A percentile compares a stretch with the other conserved stretches of the same genome.
These are phyloP conservation scores for Lepidium didymum DNA, from an alignment of 345 rosid species.

Conservation along the genomic window DNA sequence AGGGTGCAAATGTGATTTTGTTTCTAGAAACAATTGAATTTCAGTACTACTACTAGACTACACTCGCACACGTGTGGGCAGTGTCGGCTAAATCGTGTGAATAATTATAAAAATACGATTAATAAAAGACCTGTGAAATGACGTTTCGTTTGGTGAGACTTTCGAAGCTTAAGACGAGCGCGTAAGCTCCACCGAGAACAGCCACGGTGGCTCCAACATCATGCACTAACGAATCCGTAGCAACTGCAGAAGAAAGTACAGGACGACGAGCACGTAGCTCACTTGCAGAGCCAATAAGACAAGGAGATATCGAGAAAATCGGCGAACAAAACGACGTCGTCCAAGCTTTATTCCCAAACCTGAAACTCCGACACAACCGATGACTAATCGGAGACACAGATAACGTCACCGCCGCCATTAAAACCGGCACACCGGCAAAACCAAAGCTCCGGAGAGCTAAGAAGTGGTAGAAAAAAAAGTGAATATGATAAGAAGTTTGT, in stretches of 20 bases:
- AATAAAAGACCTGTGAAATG: slow-evolving; percentile 51
- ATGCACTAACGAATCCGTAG: slow-evolving; percentile 33
- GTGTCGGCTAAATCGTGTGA: too few relatives aligned
- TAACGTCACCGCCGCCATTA: slow-evolving; percentile 2
- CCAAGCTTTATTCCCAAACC: not conserved
- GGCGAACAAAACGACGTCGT: slow-evolving; percentile 12
- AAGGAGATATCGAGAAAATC: not conserved
- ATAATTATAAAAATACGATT: not conserved
- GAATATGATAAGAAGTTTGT: not conserved
- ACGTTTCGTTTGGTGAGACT: slow-evolving; percentile 49
- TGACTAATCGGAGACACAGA: slow-evolving; percentile 15
- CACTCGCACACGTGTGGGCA: too few relatives aligned
- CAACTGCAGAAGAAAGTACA: not conserved
- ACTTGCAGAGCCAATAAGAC: not conserved
- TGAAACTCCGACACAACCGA: slow-evolving; percentile 3
- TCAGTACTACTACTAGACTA: too few relatives aligned
- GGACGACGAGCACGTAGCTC: slow-evolving; percentile 17
- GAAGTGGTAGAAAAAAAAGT: not conserved
- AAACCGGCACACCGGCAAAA: too few relatives aligned
- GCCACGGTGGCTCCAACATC: slow-evolving; percentile 66
- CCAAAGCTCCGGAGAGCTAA: not conserved
- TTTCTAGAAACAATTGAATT: too few relatives aligned
- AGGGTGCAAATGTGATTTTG: too few relatives aligned
- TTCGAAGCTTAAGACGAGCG: slow-evolving; percentile 59
- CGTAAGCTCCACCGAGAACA: slow-evolving; percentile 67